Base-by-base conservation (phyloP, 1,139 yeast genomes). In the Candida tunisiensis region DNA sequence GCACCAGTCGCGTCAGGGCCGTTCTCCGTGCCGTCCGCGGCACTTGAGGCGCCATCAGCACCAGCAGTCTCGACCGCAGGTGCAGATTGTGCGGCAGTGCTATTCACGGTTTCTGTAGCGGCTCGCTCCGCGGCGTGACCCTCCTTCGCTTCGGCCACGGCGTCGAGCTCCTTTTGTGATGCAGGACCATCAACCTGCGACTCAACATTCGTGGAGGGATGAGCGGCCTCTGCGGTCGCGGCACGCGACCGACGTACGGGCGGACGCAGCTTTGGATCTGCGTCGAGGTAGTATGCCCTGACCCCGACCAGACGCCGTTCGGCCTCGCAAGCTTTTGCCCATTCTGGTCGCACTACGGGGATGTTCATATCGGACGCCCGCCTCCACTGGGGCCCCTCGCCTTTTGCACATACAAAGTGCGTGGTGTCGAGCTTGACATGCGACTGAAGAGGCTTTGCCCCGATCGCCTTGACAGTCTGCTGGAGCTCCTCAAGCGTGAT, bases 281-380 rank as follows among this genome's bases (percentile, higher is more conserved):
- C 59, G 24, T 50, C 55, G 50, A 55, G 33, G 33, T 55, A 55
- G 35, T 53, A 55, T 36, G 82, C 83, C 41, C 93, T 65, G 9
- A 91, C 99, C 16, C 96, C 94, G 23, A 85, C 93, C 34, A 88
- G 71, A 43, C 95, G 59, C 40, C 92, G 68, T 44, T 85, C 96
- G 26, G 67, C 54, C 43, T 82, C 93, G 57, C 98, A 88, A 1
- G 95, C 95, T 51, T 79, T 75, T 32, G 88, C 60, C 96, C 96
- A 88, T 48, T 88, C 96, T 0, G 98, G 98, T 49, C 94, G 68
- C 16, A 88, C 88, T 24, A 88, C 69, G 3, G 99, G 99, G 32
- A 88, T 83, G 47, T 85, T 88, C 62, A 73, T 67, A 33, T 77
- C 85, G 35, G 68, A 64, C 1, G 98, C 98, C 47, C 73, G 75